Evolutionary conservation across 2,329 filamentous ascomycete species (phyloP), one percentile per base, ranked within the genome.

Genomic region (Pseudocercospora musae): DNA sequence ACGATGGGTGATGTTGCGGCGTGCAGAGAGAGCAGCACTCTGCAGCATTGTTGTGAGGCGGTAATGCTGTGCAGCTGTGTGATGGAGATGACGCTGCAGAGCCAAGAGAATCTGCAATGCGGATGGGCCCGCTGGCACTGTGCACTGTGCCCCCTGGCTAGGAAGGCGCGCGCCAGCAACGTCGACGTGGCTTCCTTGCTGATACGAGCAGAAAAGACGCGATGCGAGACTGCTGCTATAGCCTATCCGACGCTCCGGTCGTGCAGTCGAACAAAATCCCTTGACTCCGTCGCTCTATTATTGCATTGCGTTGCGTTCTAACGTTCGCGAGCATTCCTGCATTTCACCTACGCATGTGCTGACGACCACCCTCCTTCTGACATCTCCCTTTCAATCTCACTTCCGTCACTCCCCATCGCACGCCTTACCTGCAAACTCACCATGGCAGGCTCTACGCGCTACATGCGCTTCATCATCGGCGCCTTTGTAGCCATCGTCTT

Each of bases 401-500:
- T 6, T n/a, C 44, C 44, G 23, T 25, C n/a, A 27, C 49, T 18
- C 49, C n/a, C 37, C 15, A 37, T 13, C 52, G 20, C 52, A 48
- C 13, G 48, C 60, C 40, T 52, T 57, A 27, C 50, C 40, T 13
- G 20, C 57, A 18, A 57, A 54, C 11, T 44, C 59, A 52, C 84
- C 82, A 88, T 87, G 78, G 85, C 87, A 63, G 87, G 87, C 75
- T 87, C 85, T 69, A 86, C 88, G 78, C 88, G 90, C 78, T 91
- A 92, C 73, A 73, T 86, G 68, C 84, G 86, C 70, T 88, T 87
- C 74, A 80, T 96, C 76, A 83, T 95, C 74, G 87, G 96, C 73
- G 90, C 92, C 63, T 84, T 92, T 74, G 89, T 96, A 74, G 93
- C 96, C 61, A 78, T 96, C 66, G 82, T 87, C 66, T 81, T 96